phyloP scores from a whole-genome alignment of 176 grass and related monocot species.

The Alopecurus myosuroides region DNA sequence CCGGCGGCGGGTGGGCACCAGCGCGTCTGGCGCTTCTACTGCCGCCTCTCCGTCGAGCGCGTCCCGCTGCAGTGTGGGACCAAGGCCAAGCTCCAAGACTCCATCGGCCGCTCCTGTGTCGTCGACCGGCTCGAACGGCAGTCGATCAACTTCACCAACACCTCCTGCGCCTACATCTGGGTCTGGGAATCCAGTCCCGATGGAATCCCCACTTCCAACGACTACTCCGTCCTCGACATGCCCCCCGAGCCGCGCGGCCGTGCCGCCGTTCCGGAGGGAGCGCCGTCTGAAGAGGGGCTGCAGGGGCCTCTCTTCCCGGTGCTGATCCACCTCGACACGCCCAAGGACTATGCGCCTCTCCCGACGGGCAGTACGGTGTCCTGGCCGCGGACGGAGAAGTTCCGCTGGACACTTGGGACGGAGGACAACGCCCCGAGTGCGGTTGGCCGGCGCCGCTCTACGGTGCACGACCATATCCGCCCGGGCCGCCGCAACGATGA shows the following conservation, averaged over 20 bases:
- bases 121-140: neutral
- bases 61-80: neutral
- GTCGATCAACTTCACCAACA: neutral
- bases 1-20: neutral
- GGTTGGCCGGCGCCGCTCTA: fast-evolving
- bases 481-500: fast-evolving
- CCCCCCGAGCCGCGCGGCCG: neutral
- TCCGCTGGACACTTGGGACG: neutral
- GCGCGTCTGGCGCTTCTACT: neutral
- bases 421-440: neutral
- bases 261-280: neutral
- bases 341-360: neutral
- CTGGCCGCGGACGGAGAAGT: neutral
- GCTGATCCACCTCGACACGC: neutral
- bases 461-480: neutral
- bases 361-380: neutral
- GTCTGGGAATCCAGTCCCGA: neutral
- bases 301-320: neutral
- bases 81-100: neutral
- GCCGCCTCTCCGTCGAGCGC: neutral
- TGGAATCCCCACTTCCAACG: neutral
- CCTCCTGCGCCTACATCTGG: neutral
- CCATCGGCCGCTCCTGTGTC: neutral
- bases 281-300: neutral
- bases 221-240: too few species aligned